Conservation (phyloP, 306 rosid species). For the Quercus mongolica region DNA sequence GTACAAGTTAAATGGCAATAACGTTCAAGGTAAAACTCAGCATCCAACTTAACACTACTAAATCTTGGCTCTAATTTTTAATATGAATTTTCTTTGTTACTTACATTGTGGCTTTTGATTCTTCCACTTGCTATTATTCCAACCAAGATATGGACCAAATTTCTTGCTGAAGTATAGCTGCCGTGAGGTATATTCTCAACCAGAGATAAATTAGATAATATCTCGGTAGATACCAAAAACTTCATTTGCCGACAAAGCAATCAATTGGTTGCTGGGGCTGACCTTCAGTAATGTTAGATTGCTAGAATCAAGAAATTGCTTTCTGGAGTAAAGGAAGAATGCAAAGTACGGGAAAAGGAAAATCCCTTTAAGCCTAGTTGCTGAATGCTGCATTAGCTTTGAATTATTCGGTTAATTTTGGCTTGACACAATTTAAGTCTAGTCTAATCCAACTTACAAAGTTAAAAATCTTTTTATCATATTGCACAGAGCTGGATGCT, state of each 20-base stretch:
- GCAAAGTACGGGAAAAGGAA: neutral
- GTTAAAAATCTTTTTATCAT: too few relatives aligned
- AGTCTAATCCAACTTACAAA: too few relatives aligned
- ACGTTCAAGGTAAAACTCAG: neutral
- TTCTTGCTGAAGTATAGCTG: slow-evolving; percentile 4
- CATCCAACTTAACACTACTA: slow-evolving; percentile 1
- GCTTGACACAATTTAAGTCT: neutral
- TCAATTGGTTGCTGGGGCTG: slow-evolving; percentile 13
- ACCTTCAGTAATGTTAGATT: slow-evolving; percentile 7
- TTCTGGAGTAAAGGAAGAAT: neutral
- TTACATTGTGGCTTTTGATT: slow-evolving; percentile 30
- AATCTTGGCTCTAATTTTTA: slow-evolving; percentile 3
- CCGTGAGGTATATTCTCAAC: slow-evolving; percentile 24
- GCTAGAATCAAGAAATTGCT: neutral
- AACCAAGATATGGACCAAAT: slow-evolving; percentile 18
- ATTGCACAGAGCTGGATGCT: too few relatives aligned
- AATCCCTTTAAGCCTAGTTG: neutral
- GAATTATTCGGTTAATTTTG: neutral
- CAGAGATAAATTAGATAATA: slow-evolving; percentile 22
- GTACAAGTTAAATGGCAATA: neutral
- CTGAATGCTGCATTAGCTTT: neutral
- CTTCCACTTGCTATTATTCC: slow-evolving; percentile 44
- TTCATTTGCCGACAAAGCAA: slow-evolving; percentile 24
- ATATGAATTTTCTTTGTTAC: slow-evolving; percentile 5
- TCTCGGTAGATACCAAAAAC: slow-evolving; percentile 25